Evolutionary conservation across 495 filamentous ascomycete genomes (phyloP), one percentile per base, ranked within the genome.

Genomic region (Penicillium chermesinum): DNA sequence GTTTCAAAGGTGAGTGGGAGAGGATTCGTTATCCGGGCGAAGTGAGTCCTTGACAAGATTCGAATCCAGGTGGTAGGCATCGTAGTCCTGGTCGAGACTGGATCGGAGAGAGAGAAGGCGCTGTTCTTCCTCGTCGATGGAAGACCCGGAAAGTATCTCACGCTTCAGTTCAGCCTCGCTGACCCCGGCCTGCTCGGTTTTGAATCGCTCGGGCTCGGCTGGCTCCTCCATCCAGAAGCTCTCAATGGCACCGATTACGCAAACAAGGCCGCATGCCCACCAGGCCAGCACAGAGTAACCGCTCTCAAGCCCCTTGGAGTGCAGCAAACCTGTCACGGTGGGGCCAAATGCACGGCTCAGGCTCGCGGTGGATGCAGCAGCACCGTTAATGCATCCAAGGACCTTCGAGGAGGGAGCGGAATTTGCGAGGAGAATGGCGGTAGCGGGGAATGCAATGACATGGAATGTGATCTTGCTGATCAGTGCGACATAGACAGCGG

Each of bases 331-430:
- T 9, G 91, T 93, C 25, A 96, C 65, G 0, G 86, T 90, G 4
- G 93, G 93, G 2, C 93, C 93, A 56, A 95, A 81, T 1, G 90
- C 88, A 42, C 93, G 81, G 53, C 80, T 85, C 34, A 97, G 67
- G 60, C 89, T 95, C 17, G 94, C 93, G 6, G 85, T 87, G 12
- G 89, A 95, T 20, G 89, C 89, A 7, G 89, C 88, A n/a, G 88
- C 82, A 27, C 93, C 93, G 54, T 97, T 97, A 68, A 98, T 86
- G 5, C 85, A 83, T 0, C 93, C 93, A 10, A 96, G 81, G 7
- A 91, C 83, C 15, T 88, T 77, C 20, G 81, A 81, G 0, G 83
- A 86, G 2, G 90, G 88, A 4, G 89, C 83, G 34, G 89, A 83
- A 64, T 96, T 90, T 38, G 85, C 83, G 18, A 95, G 76, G 37